Conservation (phyloP, 306 rosid species). For the Canavalia gladiata region DNA sequence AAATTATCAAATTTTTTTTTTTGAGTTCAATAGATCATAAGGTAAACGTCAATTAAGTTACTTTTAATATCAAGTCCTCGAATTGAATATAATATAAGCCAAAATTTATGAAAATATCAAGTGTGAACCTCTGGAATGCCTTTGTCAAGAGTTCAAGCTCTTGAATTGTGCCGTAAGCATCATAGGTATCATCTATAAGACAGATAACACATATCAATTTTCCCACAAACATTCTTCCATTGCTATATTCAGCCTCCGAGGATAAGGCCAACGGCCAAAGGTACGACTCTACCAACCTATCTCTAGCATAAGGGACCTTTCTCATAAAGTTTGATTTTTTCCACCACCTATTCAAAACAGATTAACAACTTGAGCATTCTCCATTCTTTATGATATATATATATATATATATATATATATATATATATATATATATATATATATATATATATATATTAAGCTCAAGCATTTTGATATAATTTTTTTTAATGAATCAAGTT, state of each 20-base stretch:
- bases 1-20: too few species aligned
- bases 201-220: conserved; percentile 38
- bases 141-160: conserved; percentile 57
- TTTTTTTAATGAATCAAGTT: too few species aligned
- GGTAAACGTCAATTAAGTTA: too few species aligned
- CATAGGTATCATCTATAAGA: conserved; percentile 54
- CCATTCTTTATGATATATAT: too few species aligned
- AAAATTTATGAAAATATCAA: background rate
- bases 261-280: conserved; percentile 32
- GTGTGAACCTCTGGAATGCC: conserved; percentile 49
- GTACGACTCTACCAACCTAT: conserved; percentile 51
- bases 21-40: background rate
- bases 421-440: too few species aligned
- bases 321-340: conserved; percentile 38
- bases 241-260: conserved; percentile 31
- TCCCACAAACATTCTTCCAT: conserved; percentile 31
- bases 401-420: too few species aligned
- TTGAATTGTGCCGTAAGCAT: conserved; percentile 53
- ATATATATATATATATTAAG: too few species aligned
- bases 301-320: conserved; percentile 48
- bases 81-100: background rate
- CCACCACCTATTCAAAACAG: conserved; percentile 50
- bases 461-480: too few species aligned
- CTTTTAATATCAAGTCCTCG: background rate
- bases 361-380: background rate